A percentile compares a stretch with the other conserved stretches of the same genome.
These are phyloP conservation scores for Lasiodiplodia theobromae DNA, from an alignment of 2,329 filamentous ascomycete genomes.

Conservation along the genomic window DNA sequence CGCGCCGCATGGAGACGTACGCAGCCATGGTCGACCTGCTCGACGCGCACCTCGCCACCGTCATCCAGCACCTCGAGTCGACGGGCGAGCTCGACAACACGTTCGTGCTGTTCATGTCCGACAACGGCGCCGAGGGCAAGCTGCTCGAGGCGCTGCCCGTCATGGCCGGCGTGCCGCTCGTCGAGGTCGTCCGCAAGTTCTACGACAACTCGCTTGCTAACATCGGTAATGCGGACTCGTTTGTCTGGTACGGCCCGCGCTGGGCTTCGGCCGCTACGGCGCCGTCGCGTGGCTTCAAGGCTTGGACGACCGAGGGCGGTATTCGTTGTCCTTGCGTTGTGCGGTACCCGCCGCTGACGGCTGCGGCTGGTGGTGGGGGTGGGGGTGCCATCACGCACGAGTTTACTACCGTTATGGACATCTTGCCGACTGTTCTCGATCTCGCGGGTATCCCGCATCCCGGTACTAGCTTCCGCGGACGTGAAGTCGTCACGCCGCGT, in stretches of 20 bases:
- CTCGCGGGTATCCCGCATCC: slow-evolving; percentile 24
- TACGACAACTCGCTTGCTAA: slow-evolving; percentile 30
- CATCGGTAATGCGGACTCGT: slow-evolving; percentile 21
- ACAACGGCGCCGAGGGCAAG: slow-evolving; percentile 30
- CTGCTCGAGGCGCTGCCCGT: slow-evolving; percentile 24
- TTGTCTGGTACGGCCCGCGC: slow-evolving; percentile 28
- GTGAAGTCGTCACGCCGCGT: slow-evolving; percentile 22
- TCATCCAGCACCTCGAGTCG: slow-evolving; percentile 12
- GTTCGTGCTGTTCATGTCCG: slow-evolving; percentile 29
- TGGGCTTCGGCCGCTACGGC: slow-evolving; percentile 28
- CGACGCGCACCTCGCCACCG: slow-evolving; percentile 13
- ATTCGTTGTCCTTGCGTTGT: slow-evolving; percentile 28
- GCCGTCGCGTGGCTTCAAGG: slow-evolving; percentile 27
- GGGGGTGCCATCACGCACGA: slow-evolving; percentile 2
- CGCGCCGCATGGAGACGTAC: slow-evolving; percentile 27
- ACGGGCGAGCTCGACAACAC: slow-evolving; percentile 29
- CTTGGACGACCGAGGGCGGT: slow-evolving; percentile 24
- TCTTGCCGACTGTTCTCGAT: slow-evolving; percentile 26
- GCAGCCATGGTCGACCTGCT: slow-evolving; percentile 29
- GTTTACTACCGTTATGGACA: slow-evolving; percentile 30
- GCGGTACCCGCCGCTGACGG: slow-evolving; percentile 15
- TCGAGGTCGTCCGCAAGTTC: slow-evolving; percentile 15
- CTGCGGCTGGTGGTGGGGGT: too few relatives aligned
- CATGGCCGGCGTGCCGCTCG: slow-evolving; percentile 25
- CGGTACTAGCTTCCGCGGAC: slow-evolving; percentile 9